Base-by-base conservation (phyloP, 2,329 filamentous ascomycete species). In the Aureobasidium sp. region DNA sequence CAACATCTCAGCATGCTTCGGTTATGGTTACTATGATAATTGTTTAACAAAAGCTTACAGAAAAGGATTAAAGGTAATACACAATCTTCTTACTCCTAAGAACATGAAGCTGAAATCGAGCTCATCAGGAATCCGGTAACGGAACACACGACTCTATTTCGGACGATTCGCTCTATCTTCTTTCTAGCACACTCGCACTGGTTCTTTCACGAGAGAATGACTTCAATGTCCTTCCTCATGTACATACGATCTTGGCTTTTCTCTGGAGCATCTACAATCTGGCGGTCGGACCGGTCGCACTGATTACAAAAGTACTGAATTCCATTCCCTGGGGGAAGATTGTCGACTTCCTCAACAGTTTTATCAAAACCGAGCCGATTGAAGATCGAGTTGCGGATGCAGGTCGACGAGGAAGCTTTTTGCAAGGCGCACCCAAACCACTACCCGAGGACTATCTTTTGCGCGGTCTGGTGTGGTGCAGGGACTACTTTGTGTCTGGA, bases 371-470 rank as follows among this genome's bases (percentile, higher is more conserved):
- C 68, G 5, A 74, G 72, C 67, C 66, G 5, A 63, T 71, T 37
- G 62, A 65, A 68, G 80, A 72, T 70, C 64, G 65, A 63, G 41
- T 71, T 66, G 65, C 76, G 75, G 64, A 74, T 36, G 68, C 67
- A 10, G 62, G 62, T 8, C 76, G 63, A 63, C 68, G 62, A 61
- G 70, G 42, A 62, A 76, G 30, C 73, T 84, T 63, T 73, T 65
- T 72, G 75, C 36, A 74, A 68, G 47, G 48, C 1, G 70, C 77
- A 0, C 77, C 77, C 1, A 76, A 79, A 0, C 86, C 87, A 0
- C 70, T 91, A 0, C 85, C 86, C 0, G 88, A 91, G 53, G 88
- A 91, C 63, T 89, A 84, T 65, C 78, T 82, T 0, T 79, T 90
- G 61, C 78, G 85, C 1, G 88, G 88, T 0, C 74, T 89, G 1